Conservation (phyloP, 345 rosid species). For the Populus ilicifolia region DNA sequence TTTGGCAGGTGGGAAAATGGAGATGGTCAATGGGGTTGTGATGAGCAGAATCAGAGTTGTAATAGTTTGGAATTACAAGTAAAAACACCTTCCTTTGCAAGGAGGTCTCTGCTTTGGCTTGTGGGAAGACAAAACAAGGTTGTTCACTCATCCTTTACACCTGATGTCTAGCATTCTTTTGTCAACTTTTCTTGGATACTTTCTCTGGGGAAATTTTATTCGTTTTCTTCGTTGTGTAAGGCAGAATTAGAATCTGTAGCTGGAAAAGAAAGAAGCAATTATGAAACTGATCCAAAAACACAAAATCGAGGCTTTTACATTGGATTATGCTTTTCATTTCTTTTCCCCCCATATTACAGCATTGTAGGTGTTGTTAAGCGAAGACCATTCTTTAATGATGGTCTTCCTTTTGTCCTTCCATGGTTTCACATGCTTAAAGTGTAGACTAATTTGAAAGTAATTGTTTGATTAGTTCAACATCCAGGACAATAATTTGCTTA, state of each 20-base stretch:
- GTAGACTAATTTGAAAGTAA: not conserved
- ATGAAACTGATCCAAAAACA: slow-evolving; percentile 10
- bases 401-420: not conserved
- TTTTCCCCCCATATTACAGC: not conserved
- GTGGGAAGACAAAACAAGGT: slow-evolving; percentile 89
- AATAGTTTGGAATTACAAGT: slow-evolving; percentile 37
- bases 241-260: slow-evolving; percentile 21
- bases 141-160: slow-evolving; percentile 67
- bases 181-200: not conserved
- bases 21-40: slow-evolving; percentile 31
- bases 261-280: slow-evolving; percentile 8
- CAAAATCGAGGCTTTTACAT: slow-evolving; percentile 1
- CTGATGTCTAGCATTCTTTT: slow-evolving; percentile 36
- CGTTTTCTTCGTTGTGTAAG: slow-evolving; percentile 12
- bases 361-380: not conserved
- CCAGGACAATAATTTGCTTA: not conserved
- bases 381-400: not conserved
- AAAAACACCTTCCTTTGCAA: slow-evolving; percentile 89
- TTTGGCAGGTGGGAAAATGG: slow-evolving; percentile 39
- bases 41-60: slow-evolving; percentile 47
- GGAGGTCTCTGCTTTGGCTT: slow-evolving; percentile 90
- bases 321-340: not conserved
- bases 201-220: slow-evolving; percentile 1
- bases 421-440: not conserved
- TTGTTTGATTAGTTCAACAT: not conserved